phyloP scores from a whole-genome alignment of 495 filamentous ascomycete genomes.

The Tuber brumale region DNA sequence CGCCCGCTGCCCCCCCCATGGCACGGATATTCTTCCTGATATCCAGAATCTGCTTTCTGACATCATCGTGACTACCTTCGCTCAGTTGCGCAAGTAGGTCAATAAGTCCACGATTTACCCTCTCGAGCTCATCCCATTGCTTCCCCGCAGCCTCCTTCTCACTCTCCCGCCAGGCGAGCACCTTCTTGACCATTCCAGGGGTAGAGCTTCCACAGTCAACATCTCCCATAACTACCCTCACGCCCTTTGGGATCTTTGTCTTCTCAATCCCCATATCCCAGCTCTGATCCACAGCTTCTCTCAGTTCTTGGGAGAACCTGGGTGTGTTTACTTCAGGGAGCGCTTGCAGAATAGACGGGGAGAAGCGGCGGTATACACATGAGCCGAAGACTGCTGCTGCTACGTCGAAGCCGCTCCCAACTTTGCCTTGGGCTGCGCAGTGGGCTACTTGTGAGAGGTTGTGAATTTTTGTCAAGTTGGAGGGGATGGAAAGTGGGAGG shows the following conservation, averaged over 20 bases:
- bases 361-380: slow-evolving; percentile 85
- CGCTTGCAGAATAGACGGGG: slow-evolving; percentile 61
- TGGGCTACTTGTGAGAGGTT: slow-evolving; percentile 90
- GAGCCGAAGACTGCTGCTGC: slow-evolving; percentile 86
- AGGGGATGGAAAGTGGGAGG: slow-evolving; percentile 47
- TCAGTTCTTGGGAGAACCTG: slow-evolving; percentile 61
- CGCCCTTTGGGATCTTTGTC: slow-evolving; percentile 53
- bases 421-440: slow-evolving; percentile 92
- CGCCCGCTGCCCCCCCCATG: slow-evolving; percentile 66
- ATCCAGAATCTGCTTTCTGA: slow-evolving; percentile 36
- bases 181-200: slow-evolving; percentile 87
- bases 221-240: slow-evolving; percentile 83
- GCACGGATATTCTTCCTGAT: slow-evolving; percentile 56
- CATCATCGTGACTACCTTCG: slow-evolving; percentile 27
- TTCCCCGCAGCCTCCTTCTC: slow-evolving; percentile 59
- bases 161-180: slow-evolving; percentile 71
- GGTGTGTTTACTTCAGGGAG: slow-evolving; percentile 58
- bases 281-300: slow-evolving; percentile 55
- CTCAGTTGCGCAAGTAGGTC: slow-evolving; percentile 50
- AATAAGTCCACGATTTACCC: slow-evolving; percentile 64
- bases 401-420: slow-evolving; percentile 95
- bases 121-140: slow-evolving; percentile 68
- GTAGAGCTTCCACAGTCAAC: slow-evolving; percentile 92
- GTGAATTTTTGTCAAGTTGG: slow-evolving; percentile 55
- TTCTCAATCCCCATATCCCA: slow-evolving; percentile 64